Evolutionary conservation across 2,329 filamentous ascomycete species (phyloP), one percentile per base, ranked within the genome.

Genomic region (Sphaerostilbella broomeana): DNA sequence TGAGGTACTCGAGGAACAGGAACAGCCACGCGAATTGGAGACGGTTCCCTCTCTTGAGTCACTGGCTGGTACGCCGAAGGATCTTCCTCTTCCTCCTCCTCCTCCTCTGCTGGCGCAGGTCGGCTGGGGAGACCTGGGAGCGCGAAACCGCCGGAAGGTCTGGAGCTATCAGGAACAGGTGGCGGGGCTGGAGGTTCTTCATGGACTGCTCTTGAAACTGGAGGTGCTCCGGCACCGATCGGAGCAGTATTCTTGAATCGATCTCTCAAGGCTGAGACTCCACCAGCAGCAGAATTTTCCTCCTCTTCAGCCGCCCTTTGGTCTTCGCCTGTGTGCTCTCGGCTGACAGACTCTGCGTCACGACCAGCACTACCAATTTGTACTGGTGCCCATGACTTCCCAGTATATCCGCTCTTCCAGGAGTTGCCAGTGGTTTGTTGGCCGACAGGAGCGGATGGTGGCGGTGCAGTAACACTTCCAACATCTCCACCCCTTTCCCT

Each of bases 381-480:
- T 20, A 95, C 87, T 3, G 88, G 68, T 18, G 79, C 87, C 90
- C 90, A 97, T 22, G 78, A 82, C 69, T 95, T 97, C 46, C 90
- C 90, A 34, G 72, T 69, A 59, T 95, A 95, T 13, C 86, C 84
- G 61, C 88, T 95, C 72, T 90, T 88, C 89, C 89, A 95, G 44
- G 86, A 57, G 42, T 71, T 72, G 45, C 84, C 87, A 54, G 84
- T 94, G 56, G 73, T 71, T 59, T 95, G 87, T 35, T 73, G 70
- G 35, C 69, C 59, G 21, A 87, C 65, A 1, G 79, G 73, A 27
- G 77, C 64, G n/a, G 73, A 55, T 3, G 62, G 53, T 6, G 63
- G 47, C 17, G 68, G 57, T 37, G 64, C 56, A 29, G 73, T 57
- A 15, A 68, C 60, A 35, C 70, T 61, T 59, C 67, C 38, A 42